Evolutionary conservation across 169 alveolate genomes (phyloP), one percentile per base, ranked within the genome.

Genomic region (Eimeria sp.): DNA sequence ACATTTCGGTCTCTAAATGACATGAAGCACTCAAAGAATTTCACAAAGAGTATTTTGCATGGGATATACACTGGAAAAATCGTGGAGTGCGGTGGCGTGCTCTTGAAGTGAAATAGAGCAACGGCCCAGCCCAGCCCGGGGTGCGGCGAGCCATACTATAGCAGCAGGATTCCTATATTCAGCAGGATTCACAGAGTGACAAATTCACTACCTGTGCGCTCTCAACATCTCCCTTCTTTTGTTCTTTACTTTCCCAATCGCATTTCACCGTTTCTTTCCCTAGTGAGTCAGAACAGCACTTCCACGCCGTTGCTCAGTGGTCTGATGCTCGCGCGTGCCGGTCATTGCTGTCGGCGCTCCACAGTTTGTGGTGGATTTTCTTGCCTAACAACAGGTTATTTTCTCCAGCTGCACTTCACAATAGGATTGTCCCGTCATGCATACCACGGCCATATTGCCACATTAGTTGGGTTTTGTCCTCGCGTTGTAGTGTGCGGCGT

Each of bases 291-390:
- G 20, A 33, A 71, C n/a, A 9, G 46, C 46, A 33, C 78, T 71
- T 71, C 78, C 4, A 13, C 10, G 52, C 27, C 52, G 13, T 6
- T 71, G 52, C 78, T 71, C 64, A 9, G 33, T 76, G 64, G 85
- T 46, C 64, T 49, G 64, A 20, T 27, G 30, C 37, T 23, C 64
- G 85, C 40, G 56, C 60, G 64, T 25, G 37, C 85, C 62, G 85
- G 85, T 49, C 85, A 37, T 43, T 60, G 85, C 85, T 76, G 85
- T 43, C 85, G 62, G 85, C 33, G 60, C 60, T 76, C 85, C 85
- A 46, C 78, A n/a, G 78, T 33, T 30, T 71, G 46, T 33, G 52
- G 52, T 11, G 49, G 78, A 71, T 30, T 30, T 30, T 6, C 2
- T 52, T 13, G 52, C 49, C 52, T 71, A 71, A 33, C 52, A 71